Evolutionary conservation across 2,329 filamentous ascomycete genomes (phyloP), one percentile per base, ranked within the genome.

Genomic region (Trichoderma pleuroti): DNA sequence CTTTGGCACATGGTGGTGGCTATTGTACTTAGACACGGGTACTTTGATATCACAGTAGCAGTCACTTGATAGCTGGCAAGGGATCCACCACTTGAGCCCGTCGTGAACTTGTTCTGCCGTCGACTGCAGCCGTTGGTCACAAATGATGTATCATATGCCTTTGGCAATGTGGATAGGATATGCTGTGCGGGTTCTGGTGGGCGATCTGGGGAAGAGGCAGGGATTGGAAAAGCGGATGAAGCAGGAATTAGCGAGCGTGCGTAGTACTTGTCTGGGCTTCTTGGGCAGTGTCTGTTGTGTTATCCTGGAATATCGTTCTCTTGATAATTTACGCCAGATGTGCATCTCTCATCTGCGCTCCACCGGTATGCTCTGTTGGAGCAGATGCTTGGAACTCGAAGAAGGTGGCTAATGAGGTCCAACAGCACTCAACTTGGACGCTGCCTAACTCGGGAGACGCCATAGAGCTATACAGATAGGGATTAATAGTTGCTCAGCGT

Each of bases 131-230:
- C 9, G 8, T 32, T 5, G 18, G 18, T 26, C 46, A 52, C 36
- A 61, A 52, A 24, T 68, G 65, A 68, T 68, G 30, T 36, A 68
- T 68, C 65, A 68, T 60, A 28, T 68, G 56, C 39, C 18, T 36
- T 36, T 66, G 42, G 36, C 49, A 24, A 21, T 46, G 32, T 60
- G 57, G 57, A 24, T 60, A 12, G 46, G n/a, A 34, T 59, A 28
- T 42, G 49, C 18, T 14, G 36, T 24, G 63, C 32, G 34, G 63
- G 21, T 57, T 28, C 49, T 57, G 34, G 24, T 66, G 39, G 49
- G 39, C 63, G 34, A 66, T 66, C 63, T 57, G 63, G 63, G 32
- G 57, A 34, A 42, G 34, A 57, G 24, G 34, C 63, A 66, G 49
- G 63, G 63, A 21, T 66, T 42, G 59, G 4, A n/a, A 60, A 60